phyloP scores from a whole-genome alignment of 2,329 filamentous ascomycete species.

The Fusarium pininemorale region DNA sequence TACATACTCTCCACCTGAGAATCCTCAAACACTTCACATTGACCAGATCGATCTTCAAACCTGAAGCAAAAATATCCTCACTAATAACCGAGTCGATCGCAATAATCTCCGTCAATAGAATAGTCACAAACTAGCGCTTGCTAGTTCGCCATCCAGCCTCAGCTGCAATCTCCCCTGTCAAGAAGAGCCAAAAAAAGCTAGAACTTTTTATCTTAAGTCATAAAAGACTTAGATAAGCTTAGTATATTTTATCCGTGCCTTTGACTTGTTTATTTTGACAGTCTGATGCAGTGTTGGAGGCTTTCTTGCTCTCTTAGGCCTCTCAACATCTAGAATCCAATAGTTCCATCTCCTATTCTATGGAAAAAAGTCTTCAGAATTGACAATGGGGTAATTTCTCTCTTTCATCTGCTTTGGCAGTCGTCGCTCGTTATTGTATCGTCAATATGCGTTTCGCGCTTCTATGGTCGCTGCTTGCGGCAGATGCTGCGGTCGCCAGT shows the following conservation, averaged over 20 bases:
- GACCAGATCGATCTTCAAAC: neutral
- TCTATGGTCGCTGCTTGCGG: neutral
- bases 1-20: neutral
- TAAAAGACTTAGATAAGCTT: rapidly evolving
- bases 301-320: neutral
- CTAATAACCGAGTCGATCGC: neutral
- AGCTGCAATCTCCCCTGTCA: neutral
- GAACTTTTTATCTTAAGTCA: rapidly evolving
- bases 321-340: neutral
- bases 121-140: neutral
- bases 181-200: neutral
- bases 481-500: neutral
- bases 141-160: neutral
- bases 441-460: neutral
- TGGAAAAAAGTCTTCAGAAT: neutral
- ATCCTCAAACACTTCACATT: neutral
- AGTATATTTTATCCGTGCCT: rapidly evolving
- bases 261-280: neutral
- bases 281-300: rapidly evolving
- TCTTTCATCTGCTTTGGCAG: neutral
- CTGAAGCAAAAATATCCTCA: neutral
- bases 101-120: neutral
- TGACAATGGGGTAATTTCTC: rapidly evolving
- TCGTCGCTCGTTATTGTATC: neutral
- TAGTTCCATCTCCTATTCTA: neutral